Conservation (phyloP, 495 filamentous ascomycete species). For the Xylaria sp. region DNA sequence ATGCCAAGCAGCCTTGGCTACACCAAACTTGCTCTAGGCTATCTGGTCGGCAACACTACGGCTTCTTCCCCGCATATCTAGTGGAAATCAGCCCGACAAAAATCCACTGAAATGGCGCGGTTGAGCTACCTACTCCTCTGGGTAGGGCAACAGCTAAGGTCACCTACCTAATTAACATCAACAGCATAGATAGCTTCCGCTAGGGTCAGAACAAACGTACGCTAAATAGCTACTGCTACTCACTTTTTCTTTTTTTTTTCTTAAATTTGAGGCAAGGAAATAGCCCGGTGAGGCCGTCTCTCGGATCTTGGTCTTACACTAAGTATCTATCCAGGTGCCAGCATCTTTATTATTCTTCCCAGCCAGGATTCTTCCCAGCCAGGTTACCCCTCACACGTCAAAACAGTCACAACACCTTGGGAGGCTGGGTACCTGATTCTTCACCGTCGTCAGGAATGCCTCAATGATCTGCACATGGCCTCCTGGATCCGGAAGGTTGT, state of each 20-base stretch:
- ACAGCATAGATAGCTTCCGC: neutral
- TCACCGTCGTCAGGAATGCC: constrained; percentile 6
- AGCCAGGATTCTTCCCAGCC: neutral
- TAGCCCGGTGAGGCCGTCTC: neutral
- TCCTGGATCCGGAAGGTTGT: constrained; percentile 29
- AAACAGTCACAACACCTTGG: constrained; percentile 17
- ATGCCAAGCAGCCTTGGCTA: neutral
- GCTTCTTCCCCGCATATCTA: constrained; percentile 23
- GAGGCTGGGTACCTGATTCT: constrained; percentile 11
- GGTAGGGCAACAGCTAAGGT: neutral
- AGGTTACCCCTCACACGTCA: constrained; percentile 23
- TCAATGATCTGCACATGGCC: constrained; percentile 24
- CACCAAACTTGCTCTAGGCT: neutral
- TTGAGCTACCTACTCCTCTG: constrained; percentile 1
- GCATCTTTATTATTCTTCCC: neutral
- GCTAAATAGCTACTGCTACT: too few species aligned
- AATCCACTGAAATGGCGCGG: neutral
- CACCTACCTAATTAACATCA: neutral
- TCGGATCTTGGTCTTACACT: neutral
- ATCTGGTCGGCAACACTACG: constrained; percentile 14
- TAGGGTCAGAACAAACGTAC: too few species aligned
- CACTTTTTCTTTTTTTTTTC: too few species aligned
- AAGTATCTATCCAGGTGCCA: too few species aligned
- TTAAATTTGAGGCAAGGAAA: too few species aligned
- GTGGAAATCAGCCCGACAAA: neutral